Evolutionary conservation across 441 rosid species (phyloP).

Genomic region (Aquilaria agallochum): DNA sequence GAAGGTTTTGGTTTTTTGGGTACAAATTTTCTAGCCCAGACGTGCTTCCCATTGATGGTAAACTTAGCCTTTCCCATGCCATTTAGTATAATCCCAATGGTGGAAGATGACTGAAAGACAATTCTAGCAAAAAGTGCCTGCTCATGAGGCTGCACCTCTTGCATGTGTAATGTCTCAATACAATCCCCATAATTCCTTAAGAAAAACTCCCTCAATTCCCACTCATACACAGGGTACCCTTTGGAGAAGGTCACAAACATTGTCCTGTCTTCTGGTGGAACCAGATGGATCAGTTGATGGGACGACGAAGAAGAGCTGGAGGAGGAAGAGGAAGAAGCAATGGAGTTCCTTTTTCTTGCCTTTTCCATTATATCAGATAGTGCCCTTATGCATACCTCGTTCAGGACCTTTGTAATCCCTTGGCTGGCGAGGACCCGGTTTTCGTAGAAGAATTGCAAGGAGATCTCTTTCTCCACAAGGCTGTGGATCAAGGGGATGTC

Average conservation of each 20-base stretch:
- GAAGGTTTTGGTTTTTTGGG: slow-evolving; percentile 22
- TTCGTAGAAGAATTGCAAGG: slow-evolving; percentile 24
- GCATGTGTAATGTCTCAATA: slow-evolving; percentile 50
- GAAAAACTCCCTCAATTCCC: slow-evolving; percentile 49
- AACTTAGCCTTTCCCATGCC: slow-evolving; percentile 37
- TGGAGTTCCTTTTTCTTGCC: slow-evolving; percentile 22
- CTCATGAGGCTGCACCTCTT: slow-evolving; percentile 28
- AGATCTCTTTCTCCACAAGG: slow-evolving; percentile 25
- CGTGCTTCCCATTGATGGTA: slow-evolving; percentile 59
- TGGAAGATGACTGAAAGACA: slow-evolving; percentile 24
- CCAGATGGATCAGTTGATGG: neutral
- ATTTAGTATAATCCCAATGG: slow-evolving; percentile 26
- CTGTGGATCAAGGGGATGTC: slow-evolving; percentile 30
- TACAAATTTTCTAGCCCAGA: slow-evolving; percentile 50
- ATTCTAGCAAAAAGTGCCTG: slow-evolving; percentile 44
- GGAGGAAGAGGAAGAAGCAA: neutral
- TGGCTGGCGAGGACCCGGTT: slow-evolving; percentile 16
- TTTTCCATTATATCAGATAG: slow-evolving; percentile 36
- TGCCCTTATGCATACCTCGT: slow-evolving; percentile 36
- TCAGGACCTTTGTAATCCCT: slow-evolving; percentile 21
- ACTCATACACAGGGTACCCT: slow-evolving; percentile 46
- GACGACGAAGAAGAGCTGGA: slow-evolving; percentile 10
- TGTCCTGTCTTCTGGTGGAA: slow-evolving; percentile 37
- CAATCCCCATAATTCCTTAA: slow-evolving; percentile 35
- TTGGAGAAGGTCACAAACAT: slow-evolving; percentile 51